phyloP scores from a whole-genome alignment of 2,329 filamentous ascomycete species.

The Beauveria rudraprayagi region DNA sequence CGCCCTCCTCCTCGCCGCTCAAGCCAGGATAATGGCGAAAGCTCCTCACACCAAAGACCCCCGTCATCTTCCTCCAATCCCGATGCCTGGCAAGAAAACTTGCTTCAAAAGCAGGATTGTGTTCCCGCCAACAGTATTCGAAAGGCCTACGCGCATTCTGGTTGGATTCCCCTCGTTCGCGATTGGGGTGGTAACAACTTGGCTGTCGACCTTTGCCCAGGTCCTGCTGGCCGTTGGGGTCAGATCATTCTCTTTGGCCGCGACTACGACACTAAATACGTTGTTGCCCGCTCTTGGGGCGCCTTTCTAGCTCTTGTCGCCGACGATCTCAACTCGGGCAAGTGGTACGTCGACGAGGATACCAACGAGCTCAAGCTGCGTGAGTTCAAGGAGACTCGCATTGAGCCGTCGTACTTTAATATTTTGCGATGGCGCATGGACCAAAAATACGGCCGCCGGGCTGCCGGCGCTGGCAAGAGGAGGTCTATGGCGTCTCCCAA shows the following conservation, averaged over 20 bases:
- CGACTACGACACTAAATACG: constrained; percentile 98
- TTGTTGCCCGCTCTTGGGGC: constrained; percentile 86
- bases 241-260: constrained; percentile 95
- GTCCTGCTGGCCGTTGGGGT: constrained; percentile 84
- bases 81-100: constrained; percentile 71
- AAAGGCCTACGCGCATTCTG: constrained; percentile 85
- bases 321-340: constrained; percentile 83
- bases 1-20: constrained; percentile 61
- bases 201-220: constrained; percentile 85
- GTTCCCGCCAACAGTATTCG: constrained; percentile 82
- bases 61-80: constrained; percentile 44
- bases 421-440: constrained; percentile 93
- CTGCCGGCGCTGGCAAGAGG: constrained; percentile 36
- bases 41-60: constrained; percentile 55
- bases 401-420: constrained; percentile 89
- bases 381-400: constrained; percentile 81
- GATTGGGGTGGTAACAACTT: constrained; percentile 99
- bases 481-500: constrained; percentile 41
- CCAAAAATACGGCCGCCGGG: constrained; percentile 77
- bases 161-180: constrained; percentile 91
- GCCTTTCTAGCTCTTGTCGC: constrained; percentile 78
- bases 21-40: constrained; percentile 56
- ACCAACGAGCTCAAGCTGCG: constrained; percentile 82
- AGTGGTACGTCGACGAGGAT: constrained; percentile 90
- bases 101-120: constrained; percentile 76